phyloP scores from a whole-genome alignment of 139 green algal genomes.

The Raphidocelis subcapitata region DNA sequence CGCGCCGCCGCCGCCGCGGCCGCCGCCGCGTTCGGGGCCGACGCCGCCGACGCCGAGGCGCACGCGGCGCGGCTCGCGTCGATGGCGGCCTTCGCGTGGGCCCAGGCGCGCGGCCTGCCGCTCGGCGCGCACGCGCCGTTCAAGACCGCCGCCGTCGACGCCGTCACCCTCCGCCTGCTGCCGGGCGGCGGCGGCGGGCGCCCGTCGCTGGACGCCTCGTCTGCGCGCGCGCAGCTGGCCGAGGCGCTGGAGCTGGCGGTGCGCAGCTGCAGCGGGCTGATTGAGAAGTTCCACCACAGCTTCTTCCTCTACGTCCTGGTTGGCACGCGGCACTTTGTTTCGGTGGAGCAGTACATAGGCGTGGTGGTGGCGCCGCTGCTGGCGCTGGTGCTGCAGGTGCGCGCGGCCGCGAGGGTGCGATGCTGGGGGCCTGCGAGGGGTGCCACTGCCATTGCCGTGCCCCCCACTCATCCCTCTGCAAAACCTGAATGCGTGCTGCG shows the following conservation, averaged over 20 bases:
- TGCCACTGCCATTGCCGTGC: background rate
- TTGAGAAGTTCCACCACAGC: slow-evolving; percentile 85
- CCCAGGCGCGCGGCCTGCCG: slow-evolving; percentile 48
- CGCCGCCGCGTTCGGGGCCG: background rate
- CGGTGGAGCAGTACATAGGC: slow-evolving; percentile 69
- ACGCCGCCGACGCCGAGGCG: background rate
- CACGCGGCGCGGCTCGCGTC: slow-evolving; percentile 33
- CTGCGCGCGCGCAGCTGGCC: slow-evolving; percentile 18
- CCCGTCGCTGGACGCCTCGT: background rate
- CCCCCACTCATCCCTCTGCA: background rate
- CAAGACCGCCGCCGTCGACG: slow-evolving; percentile 59
- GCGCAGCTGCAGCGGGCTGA: slow-evolving; percentile 72
- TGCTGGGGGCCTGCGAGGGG: background rate
- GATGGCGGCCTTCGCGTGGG: slow-evolving; percentile 39
- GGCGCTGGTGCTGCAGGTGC: slow-evolving; percentile 64
- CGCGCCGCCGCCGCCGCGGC: background rate
- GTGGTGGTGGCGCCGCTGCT: slow-evolving; percentile 52
- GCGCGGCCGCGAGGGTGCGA: background rate
- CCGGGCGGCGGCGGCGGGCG: background rate
- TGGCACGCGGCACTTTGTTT: slow-evolving; percentile 48
- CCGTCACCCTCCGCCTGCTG: slow-evolving; percentile 47
- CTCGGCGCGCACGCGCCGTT: slow-evolving; percentile 63
- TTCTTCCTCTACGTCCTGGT: slow-evolving; percentile 71
- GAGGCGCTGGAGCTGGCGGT: slow-evolving; percentile 47
- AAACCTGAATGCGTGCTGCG: too few species aligned